These are phyloP conservation scores for Melastoma candidum DNA, from an alignment of 441 rosid species.

Conservation along the genomic window DNA sequence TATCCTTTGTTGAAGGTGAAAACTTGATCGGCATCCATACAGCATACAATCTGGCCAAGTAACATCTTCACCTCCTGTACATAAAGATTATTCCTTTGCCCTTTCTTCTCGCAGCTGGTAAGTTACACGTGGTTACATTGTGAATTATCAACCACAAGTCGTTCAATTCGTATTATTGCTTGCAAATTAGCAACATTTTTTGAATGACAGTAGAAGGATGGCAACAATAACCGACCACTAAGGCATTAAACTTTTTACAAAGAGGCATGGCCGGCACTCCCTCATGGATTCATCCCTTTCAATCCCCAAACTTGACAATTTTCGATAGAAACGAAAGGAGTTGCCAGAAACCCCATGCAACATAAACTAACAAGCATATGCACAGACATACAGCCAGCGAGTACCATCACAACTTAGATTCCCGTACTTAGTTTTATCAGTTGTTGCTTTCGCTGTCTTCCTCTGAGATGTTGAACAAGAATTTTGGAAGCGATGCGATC, in stretches of 20 bases:
- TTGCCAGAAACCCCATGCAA: conserved; percentile 11
- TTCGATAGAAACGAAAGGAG: conserved; percentile 4
- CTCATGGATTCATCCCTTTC: conserved; percentile 48
- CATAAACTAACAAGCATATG: conserved; percentile 11
- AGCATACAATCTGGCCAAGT: conserved; percentile 32
- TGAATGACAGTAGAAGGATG: neutral
- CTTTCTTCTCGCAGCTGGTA: too few species aligned
- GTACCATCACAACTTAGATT: too few species aligned
- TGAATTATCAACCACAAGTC: too few species aligned
- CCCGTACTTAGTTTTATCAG: neutral
- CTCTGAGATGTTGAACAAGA: conserved; percentile 82
- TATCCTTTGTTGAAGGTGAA: neutral
- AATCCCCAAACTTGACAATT: conserved; percentile 30
- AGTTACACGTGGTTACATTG: too few species aligned
- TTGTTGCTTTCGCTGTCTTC: conserved; percentile 47
- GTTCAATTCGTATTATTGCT: too few species aligned
- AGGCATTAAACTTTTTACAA: conserved; percentile 21
- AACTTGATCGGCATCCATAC: conserved; percentile 33
- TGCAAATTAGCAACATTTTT: too few species aligned
- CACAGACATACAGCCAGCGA: neutral
- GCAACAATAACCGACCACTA: conserved; percentile 1
- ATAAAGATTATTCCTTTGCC: conserved; percentile 8
- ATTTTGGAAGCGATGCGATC: conserved; percentile 77
- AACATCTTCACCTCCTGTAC: conserved; percentile 26
- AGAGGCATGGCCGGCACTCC: conserved; percentile 33